Evolutionary conservation across 140 eudicot genomes (phyloP), one percentile per base, ranked within the genome.

Genomic region (Erigeron philadelphicus): DNA sequence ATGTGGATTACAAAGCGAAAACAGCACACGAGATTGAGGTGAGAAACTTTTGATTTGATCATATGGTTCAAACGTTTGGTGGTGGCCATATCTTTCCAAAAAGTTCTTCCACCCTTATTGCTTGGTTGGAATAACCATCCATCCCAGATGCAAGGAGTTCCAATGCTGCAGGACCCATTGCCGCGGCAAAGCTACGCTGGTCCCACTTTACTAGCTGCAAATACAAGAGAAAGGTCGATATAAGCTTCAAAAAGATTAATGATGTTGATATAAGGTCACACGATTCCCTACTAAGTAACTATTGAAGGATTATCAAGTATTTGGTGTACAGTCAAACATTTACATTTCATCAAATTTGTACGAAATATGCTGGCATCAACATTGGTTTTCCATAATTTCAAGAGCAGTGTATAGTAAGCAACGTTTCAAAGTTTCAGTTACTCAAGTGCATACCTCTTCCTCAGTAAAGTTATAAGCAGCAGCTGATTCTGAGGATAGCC

Each of bases 71-170:
- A 55, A 94, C 97, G 23, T 94, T 94, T 63, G 97, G 99, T 40
- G 99, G 99, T 61, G 97, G 97, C 99, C 97, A 94, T 21, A 94
- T 89, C 75, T 94, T 94, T 46, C 83, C 97, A 42, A 94, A 94
- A 19, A 87, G 81, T 47, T 87, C 95, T 70, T 89, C 99, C 9
- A 94, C 95, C 65, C 88, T 81, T 67, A 76, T 89, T 8, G 97
- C 81, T 82, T 89, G 97, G 70, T 73, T 84, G 7, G 78, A 78
- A 71, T 89, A 79, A 42, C 99, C 87, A 46, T 94, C 95, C 80
- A 94, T 67, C 43, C 99, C 97, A 11, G 86, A 48, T 56, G 81
- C 60, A 54, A 94, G 82, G 59, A 94, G 99, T 77, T 89, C 95
- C 81, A 81, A 81, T 0, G 91, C 81, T 23, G 99, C 99, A 7